Evolutionary conservation across 1,284 basidiomycete species (phyloP).

Genomic region (Marasmius fiardii): DNA sequence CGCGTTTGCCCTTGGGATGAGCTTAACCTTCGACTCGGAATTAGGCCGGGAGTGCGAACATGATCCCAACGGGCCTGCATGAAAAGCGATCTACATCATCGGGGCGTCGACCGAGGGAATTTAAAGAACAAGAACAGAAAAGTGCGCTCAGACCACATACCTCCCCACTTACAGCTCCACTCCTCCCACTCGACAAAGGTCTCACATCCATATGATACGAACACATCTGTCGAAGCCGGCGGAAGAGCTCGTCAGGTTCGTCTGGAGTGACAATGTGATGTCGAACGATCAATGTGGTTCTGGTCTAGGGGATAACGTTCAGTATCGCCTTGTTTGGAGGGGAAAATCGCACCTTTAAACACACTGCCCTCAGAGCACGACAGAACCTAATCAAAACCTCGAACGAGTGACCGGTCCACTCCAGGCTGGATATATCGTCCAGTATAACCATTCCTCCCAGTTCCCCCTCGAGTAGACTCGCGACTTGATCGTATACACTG

Average conservation of each 20-base stretch:
- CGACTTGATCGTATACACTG: conserved; percentile 1
- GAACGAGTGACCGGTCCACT: conserved; percentile 58
- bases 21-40: conserved; percentile 23
- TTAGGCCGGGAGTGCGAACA: conserved; percentile 18
- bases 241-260: conserved; percentile 45
- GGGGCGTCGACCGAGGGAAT: too few relatives aligned
- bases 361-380: conserved; percentile 54
- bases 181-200: conserved; percentile 66
- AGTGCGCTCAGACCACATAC: conserved; percentile 30
- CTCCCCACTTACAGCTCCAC: conserved; percentile 73
- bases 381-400: conserved; percentile 48
- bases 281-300: conserved; percentile 53
- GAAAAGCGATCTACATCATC: conserved; percentile 63
- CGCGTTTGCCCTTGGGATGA: conserved; percentile 49
- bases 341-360: conserved; percentile 39
- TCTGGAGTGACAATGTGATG: conserved; percentile 55
- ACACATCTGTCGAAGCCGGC: conserved; percentile 52
- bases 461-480: conserved; percentile 26
- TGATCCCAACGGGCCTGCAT: conserved; percentile 47
- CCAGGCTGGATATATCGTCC: conserved; percentile 61
- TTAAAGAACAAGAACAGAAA: too few relatives aligned
- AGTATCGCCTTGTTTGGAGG: neutral
- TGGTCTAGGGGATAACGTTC: conserved; percentile 29
- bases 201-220: conserved; percentile 67
- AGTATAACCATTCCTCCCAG: conserved; percentile 49